A percentile compares a stretch with the other conserved stretches of the same genome.
Conservation (phyloP, 306 rosid genomes). For the Malus domestica region ASM211411v1 NC_041801.1:13872001-13872500, state of each 20-base stretch:
- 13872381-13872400: background rate
- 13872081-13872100: too few relatives aligned
- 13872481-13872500: slow-evolving; percentile 27
- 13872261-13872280: too few relatives aligned
- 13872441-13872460: slow-evolving; percentile 18
- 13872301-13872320: too few relatives aligned
- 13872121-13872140: too few relatives aligned
- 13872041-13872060: too few relatives aligned
- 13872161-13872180: too few relatives aligned
- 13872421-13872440: background rate
- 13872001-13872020: background rate
- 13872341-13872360: background rate
- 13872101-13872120: too few relatives aligned
- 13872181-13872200: fast-evolving
- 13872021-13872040: background rate
- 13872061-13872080: too few relatives aligned
- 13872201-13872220: background rate
- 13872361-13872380: background rate
- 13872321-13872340: too few relatives aligned
- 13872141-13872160: fast-evolving
- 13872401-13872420: slow-evolving; percentile 2
- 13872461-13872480: slow-evolving; percentile 17
- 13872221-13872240: too few relatives aligned
- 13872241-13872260: too few relatives aligned
- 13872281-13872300: too few relatives aligned